phyloP scores from a whole-genome alignment of 1,284 basidiomycete genomes.

The Marasmius fiardii region DNA sequence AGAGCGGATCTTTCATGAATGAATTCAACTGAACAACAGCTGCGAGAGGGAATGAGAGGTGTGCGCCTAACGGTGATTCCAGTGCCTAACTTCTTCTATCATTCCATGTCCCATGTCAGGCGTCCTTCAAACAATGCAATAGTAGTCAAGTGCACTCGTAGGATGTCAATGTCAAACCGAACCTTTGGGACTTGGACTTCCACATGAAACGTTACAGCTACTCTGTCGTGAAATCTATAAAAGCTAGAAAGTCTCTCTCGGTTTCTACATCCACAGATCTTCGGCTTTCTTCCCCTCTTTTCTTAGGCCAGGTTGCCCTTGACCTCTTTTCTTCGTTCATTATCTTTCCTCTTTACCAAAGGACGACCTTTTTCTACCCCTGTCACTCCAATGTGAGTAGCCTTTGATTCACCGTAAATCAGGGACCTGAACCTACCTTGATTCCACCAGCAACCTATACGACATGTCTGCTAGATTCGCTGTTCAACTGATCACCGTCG shows the following conservation, averaged over 20 bases:
- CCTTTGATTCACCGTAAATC: background rate
- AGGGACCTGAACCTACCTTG: background rate
- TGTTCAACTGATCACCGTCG: constrained; percentile 5
- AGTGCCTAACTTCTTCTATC: background rate
- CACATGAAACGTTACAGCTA: background rate
- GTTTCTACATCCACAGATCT: background rate
- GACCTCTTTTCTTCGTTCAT: background rate
- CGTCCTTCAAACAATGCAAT: background rate
- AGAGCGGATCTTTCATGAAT: background rate
- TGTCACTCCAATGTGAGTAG: background rate
- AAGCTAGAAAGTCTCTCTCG: background rate
- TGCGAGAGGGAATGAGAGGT: background rate
- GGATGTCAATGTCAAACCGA: background rate
- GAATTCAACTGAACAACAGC: background rate
- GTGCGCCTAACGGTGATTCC: background rate
- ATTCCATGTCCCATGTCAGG: background rate
- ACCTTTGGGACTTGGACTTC: background rate
- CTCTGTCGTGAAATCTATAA: background rate
- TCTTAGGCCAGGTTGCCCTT: constrained; percentile 11
- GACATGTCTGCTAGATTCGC: constrained; percentile 13
- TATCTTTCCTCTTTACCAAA: background rate
- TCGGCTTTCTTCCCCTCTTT: constrained; percentile 1
- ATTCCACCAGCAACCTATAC: constrained; percentile 2
- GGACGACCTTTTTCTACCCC: background rate
- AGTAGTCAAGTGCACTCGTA: background rate